A percentile compares a stretch with the other conserved stretches of the same genome.
Conservation (phyloP, 1,284 basidiomycete genomes). For the Anthracocystis walkeri region DNA sequence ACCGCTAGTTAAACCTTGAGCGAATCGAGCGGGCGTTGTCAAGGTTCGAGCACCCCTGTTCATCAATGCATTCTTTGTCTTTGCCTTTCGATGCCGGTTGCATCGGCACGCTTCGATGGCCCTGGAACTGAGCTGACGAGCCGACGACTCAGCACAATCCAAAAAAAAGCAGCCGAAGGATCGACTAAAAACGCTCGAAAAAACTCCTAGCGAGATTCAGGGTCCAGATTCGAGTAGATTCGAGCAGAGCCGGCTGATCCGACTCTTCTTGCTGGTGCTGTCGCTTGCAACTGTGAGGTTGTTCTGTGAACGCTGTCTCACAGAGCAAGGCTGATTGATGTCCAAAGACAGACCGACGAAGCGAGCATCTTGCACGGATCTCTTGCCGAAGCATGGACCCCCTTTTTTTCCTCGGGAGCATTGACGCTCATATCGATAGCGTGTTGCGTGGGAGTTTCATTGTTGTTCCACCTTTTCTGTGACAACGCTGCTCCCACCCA, state of each 20-base stretch:
- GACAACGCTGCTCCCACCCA: not conserved
- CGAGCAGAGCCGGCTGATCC: not conserved
- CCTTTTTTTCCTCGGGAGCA: not conserved
- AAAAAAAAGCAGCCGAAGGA: slow-evolving; percentile 3
- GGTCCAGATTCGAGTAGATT: slow-evolving; percentile 4
- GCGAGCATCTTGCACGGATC: slow-evolving; percentile 1
- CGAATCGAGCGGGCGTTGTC: slow-evolving; percentile 2
- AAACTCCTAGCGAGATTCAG: slow-evolving; percentile 24
- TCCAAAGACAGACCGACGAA: not conserved
- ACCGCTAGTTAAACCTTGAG: not conserved
- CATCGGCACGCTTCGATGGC: not conserved
- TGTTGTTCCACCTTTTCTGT: too few species aligned
- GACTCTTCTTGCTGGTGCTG: not conserved
- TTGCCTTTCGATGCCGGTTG: not conserved
- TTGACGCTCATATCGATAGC: slow-evolving; percentile 2
- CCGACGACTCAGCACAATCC: not conserved
- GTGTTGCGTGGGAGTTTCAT: not conserved
- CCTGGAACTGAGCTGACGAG: not conserved
- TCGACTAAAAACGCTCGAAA: not conserved
- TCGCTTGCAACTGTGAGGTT: not conserved
- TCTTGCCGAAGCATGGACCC: not conserved
- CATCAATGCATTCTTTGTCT: not conserved
- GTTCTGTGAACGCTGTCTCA: not conserved
- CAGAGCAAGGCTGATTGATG: not conserved
- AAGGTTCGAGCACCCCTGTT: not conserved